These are phyloP conservation scores for Pharus latifolius DNA, from an alignment of 176 grass and related monocot genomes.

Conservation along the genomic window DNA sequence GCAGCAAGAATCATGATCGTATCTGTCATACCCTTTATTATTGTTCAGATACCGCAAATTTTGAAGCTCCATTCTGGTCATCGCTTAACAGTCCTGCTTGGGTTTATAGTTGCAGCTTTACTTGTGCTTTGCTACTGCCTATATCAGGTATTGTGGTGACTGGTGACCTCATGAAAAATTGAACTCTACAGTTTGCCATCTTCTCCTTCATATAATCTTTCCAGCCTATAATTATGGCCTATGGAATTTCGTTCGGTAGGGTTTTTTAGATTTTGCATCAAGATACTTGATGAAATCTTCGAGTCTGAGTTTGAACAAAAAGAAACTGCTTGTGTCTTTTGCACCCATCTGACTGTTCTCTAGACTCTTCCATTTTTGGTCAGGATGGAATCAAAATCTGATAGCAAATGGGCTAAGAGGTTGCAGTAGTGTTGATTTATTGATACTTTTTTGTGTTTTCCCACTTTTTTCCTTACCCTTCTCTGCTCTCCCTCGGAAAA, in stretches of 20 bases:
- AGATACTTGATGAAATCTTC: not conserved
- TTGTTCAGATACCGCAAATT: constrained; percentile 74
- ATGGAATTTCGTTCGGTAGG: not conserved
- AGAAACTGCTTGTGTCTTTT: not conserved
- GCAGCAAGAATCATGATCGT: constrained; percentile 80
- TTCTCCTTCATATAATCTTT: constrained; percentile 1
- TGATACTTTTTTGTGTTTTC: too few relatives aligned
- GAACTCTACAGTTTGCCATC: not conserved
- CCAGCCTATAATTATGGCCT: not conserved
- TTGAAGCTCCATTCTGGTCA: constrained; percentile 64
- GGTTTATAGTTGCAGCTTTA: constrained; percentile 43
- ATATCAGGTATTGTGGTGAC: constrained; percentile 63
- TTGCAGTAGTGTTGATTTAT: too few relatives aligned
- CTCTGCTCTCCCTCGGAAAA: too few relatives aligned
- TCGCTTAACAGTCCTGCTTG: constrained; percentile 45
- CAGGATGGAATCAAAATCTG: not conserved
- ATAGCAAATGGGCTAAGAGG: too few relatives aligned
- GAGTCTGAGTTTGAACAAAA: not conserved
- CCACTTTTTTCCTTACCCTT: too few relatives aligned
- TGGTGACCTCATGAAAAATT: not conserved
- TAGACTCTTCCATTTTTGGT: not conserved
- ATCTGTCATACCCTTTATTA: constrained; percentile 80
- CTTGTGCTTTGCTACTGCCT: constrained; percentile 75
- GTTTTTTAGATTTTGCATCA: not conserved
- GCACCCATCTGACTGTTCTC: not conserved